phyloP scores from a whole-genome alignment of 202 grass and related monocot genomes.

The Digitaria exilis region DNA sequence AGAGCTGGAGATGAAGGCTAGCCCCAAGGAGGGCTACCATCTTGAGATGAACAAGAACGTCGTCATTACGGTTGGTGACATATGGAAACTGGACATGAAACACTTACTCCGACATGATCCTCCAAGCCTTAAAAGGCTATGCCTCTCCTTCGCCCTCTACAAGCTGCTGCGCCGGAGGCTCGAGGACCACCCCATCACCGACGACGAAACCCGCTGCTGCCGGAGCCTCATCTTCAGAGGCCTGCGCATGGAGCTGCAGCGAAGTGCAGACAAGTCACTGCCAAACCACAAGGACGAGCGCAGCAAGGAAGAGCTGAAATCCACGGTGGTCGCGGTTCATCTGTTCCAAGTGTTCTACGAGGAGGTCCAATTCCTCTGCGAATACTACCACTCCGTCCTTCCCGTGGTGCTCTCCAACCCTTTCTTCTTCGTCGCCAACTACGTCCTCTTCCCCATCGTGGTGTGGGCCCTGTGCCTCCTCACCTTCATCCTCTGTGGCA shows the following conservation, averaged over 20 bases:
- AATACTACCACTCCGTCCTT: background rate
- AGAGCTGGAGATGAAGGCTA: background rate
- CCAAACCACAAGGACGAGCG: too few species aligned
- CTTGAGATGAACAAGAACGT: background rate
- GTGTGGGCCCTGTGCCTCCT: background rate
- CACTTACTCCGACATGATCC: too few species aligned
- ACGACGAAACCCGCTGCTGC: background rate
- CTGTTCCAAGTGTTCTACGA: background rate
- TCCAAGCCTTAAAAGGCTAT: background rate
- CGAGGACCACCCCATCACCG: background rate
- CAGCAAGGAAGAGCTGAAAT: too few species aligned
- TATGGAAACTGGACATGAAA: background rate
- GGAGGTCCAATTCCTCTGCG: background rate
- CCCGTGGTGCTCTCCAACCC: background rate
- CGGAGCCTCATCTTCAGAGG: conserved; percentile 9
- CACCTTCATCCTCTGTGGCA: background rate
- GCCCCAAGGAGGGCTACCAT: background rate
- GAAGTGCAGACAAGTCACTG: too few species aligned
- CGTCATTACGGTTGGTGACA: background rate
- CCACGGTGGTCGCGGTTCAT: background rate
- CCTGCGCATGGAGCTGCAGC: background rate
- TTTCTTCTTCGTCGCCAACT: background rate
- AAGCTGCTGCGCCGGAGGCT: conserved; percentile 37
- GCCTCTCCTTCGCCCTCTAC: conserved; percentile 39
- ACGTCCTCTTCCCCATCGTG: background rate